Evolutionary conservation across 2,329 filamentous ascomycete species (phyloP).

Genomic region (Aureobasidium namibiae): DNA sequence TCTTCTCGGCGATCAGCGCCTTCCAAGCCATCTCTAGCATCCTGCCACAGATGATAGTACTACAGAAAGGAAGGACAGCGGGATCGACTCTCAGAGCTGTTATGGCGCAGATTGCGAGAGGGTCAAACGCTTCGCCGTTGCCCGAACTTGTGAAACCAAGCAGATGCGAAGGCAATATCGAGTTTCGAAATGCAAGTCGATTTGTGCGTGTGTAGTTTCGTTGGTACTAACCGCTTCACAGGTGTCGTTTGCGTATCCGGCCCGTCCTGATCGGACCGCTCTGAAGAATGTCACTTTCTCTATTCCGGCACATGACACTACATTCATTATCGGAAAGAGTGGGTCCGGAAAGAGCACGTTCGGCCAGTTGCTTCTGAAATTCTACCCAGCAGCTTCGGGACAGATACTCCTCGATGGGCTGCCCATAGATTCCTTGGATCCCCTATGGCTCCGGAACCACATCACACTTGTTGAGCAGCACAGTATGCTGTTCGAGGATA

Average conservation of each 20-base stretch:
- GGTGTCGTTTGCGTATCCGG: constrained; percentile 76
- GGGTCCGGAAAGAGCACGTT: constrained; percentile 91
- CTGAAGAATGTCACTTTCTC: constrained; percentile 47
- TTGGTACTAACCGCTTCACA: constrained; percentile 26
- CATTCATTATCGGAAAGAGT: constrained; percentile 76
- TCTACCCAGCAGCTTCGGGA: constrained; percentile 62
- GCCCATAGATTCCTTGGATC: constrained; percentile 53
- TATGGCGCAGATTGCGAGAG: constrained; percentile 29
- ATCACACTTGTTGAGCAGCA: constrained; percentile 77
- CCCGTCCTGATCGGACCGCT: constrained; percentile 50
- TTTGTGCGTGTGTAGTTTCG: not conserved
- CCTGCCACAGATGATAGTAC: constrained; percentile 65
- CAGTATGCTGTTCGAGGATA: constrained; percentile 73
- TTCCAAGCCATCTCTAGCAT: constrained; percentile 67
- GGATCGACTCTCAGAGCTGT: constrained; percentile 51
- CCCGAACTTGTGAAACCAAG: constrained; percentile 21
- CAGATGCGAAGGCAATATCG: constrained; percentile 57
- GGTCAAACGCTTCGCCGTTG: constrained; percentile 12
- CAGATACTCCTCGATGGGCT: constrained; percentile 60
- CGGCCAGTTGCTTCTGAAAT: constrained; percentile 67
- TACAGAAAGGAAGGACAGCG: constrained; percentile 73
- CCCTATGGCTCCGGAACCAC: constrained; percentile 66
- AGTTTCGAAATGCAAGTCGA: constrained; percentile 55
- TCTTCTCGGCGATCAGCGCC: constrained; percentile 72
- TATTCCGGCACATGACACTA: constrained; percentile 64